phyloP scores from a whole-genome alignment of 1,284 basidiomycete genomes.

The Cryptococcus floricola region DNA sequence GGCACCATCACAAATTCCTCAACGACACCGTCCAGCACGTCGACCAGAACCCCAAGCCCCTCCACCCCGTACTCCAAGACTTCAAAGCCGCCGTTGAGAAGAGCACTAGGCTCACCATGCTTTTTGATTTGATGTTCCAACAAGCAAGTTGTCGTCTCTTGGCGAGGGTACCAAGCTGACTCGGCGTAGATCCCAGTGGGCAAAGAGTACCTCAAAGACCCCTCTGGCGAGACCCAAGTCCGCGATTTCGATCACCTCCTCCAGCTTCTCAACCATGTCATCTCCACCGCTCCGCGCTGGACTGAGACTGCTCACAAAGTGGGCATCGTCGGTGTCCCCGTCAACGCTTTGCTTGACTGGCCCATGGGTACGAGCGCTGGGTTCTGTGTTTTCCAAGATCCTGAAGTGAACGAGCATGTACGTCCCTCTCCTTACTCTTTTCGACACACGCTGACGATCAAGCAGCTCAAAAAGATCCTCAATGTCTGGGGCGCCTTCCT shows the following conservation, averaged over 20 bases:
- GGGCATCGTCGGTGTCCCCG: slow-evolving; percentile 51
- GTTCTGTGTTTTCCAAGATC: slow-evolving; percentile 52
- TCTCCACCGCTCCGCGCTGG: slow-evolving; percentile 51
- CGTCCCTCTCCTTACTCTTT: slow-evolving; percentile 3
- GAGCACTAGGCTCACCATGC: slow-evolving; percentile 48
- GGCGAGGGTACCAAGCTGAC: not conserved
- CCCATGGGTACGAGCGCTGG: slow-evolving; percentile 55
- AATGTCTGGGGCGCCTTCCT: slow-evolving; percentile 55
- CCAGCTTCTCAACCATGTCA: slow-evolving; percentile 51
- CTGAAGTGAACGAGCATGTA: slow-evolving; percentile 49
- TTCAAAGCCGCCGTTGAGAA: slow-evolving; percentile 52
- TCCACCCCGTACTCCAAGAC: slow-evolving; percentile 48
- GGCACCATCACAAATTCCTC: slow-evolving; percentile 44
- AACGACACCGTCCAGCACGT: slow-evolving; percentile 36
- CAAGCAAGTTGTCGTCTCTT: slow-evolving; percentile 20
- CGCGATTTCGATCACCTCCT: slow-evolving; percentile 53
- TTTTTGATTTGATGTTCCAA: slow-evolving; percentile 51
- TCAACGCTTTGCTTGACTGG: slow-evolving; percentile 54
- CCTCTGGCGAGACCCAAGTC: slow-evolving; percentile 40
- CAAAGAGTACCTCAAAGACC: slow-evolving; percentile 39
- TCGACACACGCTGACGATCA: not conserved
- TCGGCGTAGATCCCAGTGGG: slow-evolving; percentile 26
- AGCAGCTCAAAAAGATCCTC: slow-evolving; percentile 50
- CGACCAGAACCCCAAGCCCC: slow-evolving; percentile 33
- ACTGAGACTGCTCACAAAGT: slow-evolving; percentile 41